Evolutionary conservation across 1,284 basidiomycete genomes (phyloP).

Genomic region (Naganishia sp.): DNA sequence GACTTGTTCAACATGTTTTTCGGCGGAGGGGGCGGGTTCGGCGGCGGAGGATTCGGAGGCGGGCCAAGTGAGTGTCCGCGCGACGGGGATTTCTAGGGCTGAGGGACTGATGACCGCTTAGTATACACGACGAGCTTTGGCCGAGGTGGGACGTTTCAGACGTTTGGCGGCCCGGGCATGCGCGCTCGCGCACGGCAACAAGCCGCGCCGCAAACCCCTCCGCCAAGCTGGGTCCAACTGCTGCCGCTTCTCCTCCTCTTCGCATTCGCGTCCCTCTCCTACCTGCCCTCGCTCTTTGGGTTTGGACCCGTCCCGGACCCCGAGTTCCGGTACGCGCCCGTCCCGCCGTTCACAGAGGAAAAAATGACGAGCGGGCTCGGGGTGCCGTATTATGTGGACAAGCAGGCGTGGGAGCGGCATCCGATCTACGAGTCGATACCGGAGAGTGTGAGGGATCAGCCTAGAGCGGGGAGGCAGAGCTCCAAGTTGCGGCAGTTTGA

Average conservation of each 20-base stretch:
- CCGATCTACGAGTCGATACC: constrained; percentile 66
- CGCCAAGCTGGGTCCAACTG: constrained; percentile 75
- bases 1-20: constrained; percentile 99
- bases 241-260: constrained; percentile 83
- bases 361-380: constrained; percentile 68
- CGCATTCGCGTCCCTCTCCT: constrained; percentile 78
- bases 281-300: constrained; percentile 72
- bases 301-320: constrained; percentile 73
- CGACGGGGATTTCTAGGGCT: background rate
- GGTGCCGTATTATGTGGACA: constrained; percentile 84
- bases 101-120: constrained; percentile 38
- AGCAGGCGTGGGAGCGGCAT: constrained; percentile 72
- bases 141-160: constrained; percentile 68
- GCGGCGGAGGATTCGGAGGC: constrained; percentile 58
- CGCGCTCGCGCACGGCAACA: constrained; percentile 48
- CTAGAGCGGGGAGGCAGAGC: constrained; percentile 49
- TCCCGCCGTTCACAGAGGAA: constrained; percentile 59
- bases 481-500: constrained; percentile 49
- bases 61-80: constrained; percentile 53
- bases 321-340: constrained; percentile 69
- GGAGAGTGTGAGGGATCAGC: constrained; percentile 62
- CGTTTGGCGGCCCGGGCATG: constrained; percentile 47
- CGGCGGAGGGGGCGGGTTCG: constrained; percentile 62
- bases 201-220: constrained; percentile 56
- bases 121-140: constrained; percentile 68